A percentile compares a stretch with the other conserved stretches of the same genome.
phyloP scores from a whole-genome alignment of 208 protist species.

The Polymyxa betae region DNA sequence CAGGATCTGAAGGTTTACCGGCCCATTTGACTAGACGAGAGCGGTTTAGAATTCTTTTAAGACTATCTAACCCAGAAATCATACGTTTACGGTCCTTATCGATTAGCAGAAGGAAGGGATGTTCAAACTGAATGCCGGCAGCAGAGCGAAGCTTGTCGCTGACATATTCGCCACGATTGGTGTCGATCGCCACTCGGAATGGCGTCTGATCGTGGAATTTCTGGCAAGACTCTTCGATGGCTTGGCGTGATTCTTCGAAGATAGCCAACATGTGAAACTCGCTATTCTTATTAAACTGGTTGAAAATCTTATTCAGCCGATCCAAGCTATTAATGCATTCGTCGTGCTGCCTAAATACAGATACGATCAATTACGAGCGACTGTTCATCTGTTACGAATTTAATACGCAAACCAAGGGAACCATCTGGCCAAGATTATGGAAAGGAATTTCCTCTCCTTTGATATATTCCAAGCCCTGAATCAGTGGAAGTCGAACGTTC shows the following conservation, averaged over 20 bases:
- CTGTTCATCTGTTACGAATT: background rate
- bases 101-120: background rate
- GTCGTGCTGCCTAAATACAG: background rate
- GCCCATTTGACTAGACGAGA: background rate
- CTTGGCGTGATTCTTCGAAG: background rate
- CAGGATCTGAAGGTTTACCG: background rate
- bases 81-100: background rate
- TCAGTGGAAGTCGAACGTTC: background rate
- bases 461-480: background rate
- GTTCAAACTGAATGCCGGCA: background rate
- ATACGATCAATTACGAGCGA: background rate
- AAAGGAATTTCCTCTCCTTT: background rate
- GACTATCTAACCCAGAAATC: background rate
- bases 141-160: background rate
- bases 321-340: background rate
- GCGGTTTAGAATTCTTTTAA: background rate
- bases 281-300: background rate
- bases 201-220: background rate
- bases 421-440: background rate
- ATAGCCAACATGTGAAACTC: background rate
- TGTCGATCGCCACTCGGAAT: background rate
- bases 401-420: background rate
- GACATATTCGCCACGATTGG: background rate
- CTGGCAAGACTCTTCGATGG: background rate
- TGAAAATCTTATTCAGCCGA: background rate